phyloP scores from a whole-genome alignment of 306 rosid genomes.

The Glycine latifolia region DNA sequence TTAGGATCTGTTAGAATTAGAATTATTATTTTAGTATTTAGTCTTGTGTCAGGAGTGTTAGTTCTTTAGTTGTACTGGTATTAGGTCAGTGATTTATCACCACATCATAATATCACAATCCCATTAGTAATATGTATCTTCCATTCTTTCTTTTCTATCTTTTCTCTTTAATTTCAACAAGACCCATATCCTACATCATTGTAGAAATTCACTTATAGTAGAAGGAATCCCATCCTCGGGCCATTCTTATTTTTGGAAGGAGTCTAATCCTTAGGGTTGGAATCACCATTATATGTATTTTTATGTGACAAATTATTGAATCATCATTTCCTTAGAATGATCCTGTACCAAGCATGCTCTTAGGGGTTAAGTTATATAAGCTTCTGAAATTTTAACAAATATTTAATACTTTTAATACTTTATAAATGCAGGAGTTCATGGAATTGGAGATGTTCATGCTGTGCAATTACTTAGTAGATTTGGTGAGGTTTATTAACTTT shows the following conservation, averaged over 20 bases:
- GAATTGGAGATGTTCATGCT: slow-evolving; percentile 91
- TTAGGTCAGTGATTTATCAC: background rate
- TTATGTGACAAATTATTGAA: slow-evolving; percentile 20
- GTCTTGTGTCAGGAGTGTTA: slow-evolving; percentile 16
- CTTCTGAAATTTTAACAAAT: slow-evolving; percentile 10
- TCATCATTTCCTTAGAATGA: background rate
- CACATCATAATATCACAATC: background rate
- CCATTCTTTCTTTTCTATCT: background rate
- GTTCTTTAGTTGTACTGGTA: slow-evolving; percentile 10
- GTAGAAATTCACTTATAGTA: background rate
- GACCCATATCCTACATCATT: background rate
- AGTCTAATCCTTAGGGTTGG: slow-evolving; percentile 4
- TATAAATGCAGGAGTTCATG: slow-evolving; percentile 80
- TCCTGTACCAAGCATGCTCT: slow-evolving; percentile 24
- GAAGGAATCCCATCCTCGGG: background rate
- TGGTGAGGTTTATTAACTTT: slow-evolving; percentile 59
- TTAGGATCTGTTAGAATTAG: slow-evolving; percentile 4
- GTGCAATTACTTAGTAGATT: slow-evolving; percentile 79
- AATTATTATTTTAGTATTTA: background rate
- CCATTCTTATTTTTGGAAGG: background rate
- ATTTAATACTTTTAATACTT: slow-evolving; percentile 32
- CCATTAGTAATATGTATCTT: slow-evolving; percentile 7
- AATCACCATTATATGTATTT: slow-evolving; percentile 20
- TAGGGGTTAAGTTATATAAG: slow-evolving; percentile 31
- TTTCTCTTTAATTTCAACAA: background rate